Evolutionary conservation across 1,284 basidiomycete genomes (phyloP), one percentile per base, ranked within the genome.

Genomic region (Schizophyllum commune): DNA sequence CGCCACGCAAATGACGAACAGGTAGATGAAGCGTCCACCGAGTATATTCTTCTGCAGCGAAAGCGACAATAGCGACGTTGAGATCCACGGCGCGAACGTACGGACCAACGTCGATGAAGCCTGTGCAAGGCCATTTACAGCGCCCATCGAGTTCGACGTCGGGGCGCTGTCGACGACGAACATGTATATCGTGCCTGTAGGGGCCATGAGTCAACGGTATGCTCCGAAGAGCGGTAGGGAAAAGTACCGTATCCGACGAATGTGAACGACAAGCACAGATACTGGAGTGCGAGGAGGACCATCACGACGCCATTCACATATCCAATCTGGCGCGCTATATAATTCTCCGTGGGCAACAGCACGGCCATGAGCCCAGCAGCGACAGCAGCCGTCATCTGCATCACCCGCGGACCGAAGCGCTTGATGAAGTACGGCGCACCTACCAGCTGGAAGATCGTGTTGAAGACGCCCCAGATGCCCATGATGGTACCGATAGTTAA

Each of bases 401-500:
- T 53, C 15, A 57, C 67, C 17, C 64, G 64, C 13, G 69, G 65
- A 6, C 74, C 74, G 20, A 73, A 62, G 58, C 61, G 61, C 9
- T 63, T 55, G 21, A 73, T 67, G 8, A 72, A 55, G 15, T 61
- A 62, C 15, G 68, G 64, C 57, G 71, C 70, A 54, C 67, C 52
- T 39, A 70, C 11, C 11, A 68, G 58, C 55, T 74, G 72, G 22
- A 72, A 61, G 22, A 65, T 34, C 4, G 70, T 71, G 60, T 74
- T 74, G 11, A 65, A 52, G 17, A 73, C 27, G 8, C 73, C 73
- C 64, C 65, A 70, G 2, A 63, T 60, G 6, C 68, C 69, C 63
- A 74, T 65, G 17, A 70, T 67, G 54, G 70, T 65, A 2, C 73
- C 72, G 53, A 74, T 74, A 7, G 66, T 69, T 52, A 72, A 70